Percentiles rank a stretch among this genome's conserved stretches.
Evolutionary conservation across 148 eudicot genomes (phyloP).

Genomic region (Rhododendron ferrugineum): DNA sequence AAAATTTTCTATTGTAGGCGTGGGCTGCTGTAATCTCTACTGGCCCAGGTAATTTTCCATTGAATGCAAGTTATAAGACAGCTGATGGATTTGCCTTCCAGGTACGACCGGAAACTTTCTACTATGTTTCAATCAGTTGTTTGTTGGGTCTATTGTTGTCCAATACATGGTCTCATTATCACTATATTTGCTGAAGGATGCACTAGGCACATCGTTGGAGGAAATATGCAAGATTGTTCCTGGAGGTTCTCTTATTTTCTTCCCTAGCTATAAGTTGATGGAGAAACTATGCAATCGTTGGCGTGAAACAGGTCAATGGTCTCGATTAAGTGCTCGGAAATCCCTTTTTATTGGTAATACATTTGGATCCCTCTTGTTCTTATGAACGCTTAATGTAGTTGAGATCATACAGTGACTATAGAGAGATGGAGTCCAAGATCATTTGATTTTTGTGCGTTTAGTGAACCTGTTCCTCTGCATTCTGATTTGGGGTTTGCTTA

Average conservation of each 20-base stretch:
- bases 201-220: conserved; percentile 73
- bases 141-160: conserved; percentile 10
- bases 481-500: background rate
- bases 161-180: conserved; percentile 12
- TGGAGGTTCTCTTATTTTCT: conserved; percentile 89
- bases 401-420: background rate
- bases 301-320: conserved; percentile 96
- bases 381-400: conserved; percentile 3
- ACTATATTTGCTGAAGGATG: conserved; percentile 50
- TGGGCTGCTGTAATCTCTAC: conserved; percentile 73
- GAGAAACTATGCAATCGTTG: conserved; percentile 85
- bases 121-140: conserved; percentile 1
- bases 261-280: conserved; percentile 97
- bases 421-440: background rate
- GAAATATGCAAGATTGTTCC: conserved; percentile 81
- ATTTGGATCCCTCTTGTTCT: background rate
- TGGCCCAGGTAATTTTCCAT: conserved; percentile 65
- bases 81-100: conserved; percentile 77
- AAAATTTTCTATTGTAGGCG: conserved; percentile 34
- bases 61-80: conserved; percentile 91
- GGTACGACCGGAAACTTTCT: conserved; percentile 33
- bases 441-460: background rate
- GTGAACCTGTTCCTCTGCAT: background rate
- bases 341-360: conserved; percentile 78
- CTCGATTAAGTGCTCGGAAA: conserved; percentile 69